phyloP scores from a whole-genome alignment of 2,329 filamentous ascomycete genomes.

The Cladobotryum protrusum region DNA sequence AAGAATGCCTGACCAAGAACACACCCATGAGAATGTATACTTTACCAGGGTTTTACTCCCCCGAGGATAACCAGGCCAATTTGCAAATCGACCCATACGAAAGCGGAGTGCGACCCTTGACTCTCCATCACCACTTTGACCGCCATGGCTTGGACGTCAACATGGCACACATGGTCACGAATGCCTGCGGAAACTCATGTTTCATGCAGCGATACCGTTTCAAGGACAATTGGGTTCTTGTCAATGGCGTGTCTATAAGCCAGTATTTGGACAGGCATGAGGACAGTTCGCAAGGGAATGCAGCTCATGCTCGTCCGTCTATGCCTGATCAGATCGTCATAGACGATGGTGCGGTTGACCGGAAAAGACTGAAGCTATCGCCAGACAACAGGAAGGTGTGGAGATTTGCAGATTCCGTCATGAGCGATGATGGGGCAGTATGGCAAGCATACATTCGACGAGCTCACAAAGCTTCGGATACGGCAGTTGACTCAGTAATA shows the following conservation, averaged over 20 bases:
- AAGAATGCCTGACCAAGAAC: constrained; percentile 32
- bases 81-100: constrained; percentile 29
- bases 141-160: constrained; percentile 35
- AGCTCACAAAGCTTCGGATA: constrained; percentile 17
- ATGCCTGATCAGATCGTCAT: constrained; percentile 27
- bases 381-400: constrained; percentile 33
- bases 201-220: constrained; percentile 43
- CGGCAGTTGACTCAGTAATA: constrained; percentile 33
- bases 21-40: constrained; percentile 34
- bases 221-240: constrained; percentile 40
- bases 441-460: constrained; percentile 43
- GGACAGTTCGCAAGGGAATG: constrained; percentile 4
- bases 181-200: constrained; percentile 39
- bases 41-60: constrained; percentile 38
- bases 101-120: constrained; percentile 34
- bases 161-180: constrained; percentile 35
- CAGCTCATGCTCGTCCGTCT: constrained; percentile 11
- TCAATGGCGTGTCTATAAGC: constrained; percentile 40
- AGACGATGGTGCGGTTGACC: constrained; percentile 22
- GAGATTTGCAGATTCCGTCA: constrained; percentile 34
- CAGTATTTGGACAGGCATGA: constrained; percentile 30
- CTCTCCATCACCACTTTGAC: constrained; percentile 34
- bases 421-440: constrained; percentile 31
- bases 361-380: constrained; percentile 28
- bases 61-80: constrained; percentile 27